Evolutionary conservation across 345 rosid species (phyloP).

Genomic region (Aquilaria sinensis): DNA sequence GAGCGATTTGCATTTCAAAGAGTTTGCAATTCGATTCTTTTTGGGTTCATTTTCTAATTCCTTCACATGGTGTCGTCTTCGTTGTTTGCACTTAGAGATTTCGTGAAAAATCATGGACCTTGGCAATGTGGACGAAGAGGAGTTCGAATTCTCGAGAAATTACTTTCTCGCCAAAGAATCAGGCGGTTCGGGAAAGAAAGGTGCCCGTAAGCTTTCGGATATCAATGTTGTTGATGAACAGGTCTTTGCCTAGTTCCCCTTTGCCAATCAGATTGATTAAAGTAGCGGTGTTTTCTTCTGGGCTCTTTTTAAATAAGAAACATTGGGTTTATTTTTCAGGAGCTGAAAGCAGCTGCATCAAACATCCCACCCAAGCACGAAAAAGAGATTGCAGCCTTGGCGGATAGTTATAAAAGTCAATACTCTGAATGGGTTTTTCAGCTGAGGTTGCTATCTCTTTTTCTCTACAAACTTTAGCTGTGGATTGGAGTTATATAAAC

Average conservation of each 20-base stretch:
- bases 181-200: constrained; percentile 52
- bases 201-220: constrained; percentile 59
- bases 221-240: constrained; percentile 73
- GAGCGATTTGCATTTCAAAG: too few species aligned
- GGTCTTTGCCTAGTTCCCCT: constrained; percentile 26
- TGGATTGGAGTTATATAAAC: not conserved
- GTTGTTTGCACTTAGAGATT: too few species aligned
- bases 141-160: constrained; percentile 78
- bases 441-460: constrained; percentile 37
- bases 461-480: not conserved
- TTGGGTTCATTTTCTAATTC: too few species aligned
- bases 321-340: constrained; percentile 29
- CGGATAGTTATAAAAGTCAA: constrained; percentile 51
- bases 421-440: constrained; percentile 71
- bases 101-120: constrained; percentile 26
- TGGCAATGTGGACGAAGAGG: constrained; percentile 58
- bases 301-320: not conserved
- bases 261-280: not conserved
- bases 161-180: constrained; percentile 85
- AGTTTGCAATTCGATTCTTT: too few species aligned
- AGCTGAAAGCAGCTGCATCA: constrained; percentile 54
- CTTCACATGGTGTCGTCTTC: too few species aligned
- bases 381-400: constrained; percentile 44
- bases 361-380: constrained; percentile 56
- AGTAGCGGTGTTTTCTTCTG: not conserved